Conservation (phyloP, 1,284 basidiomycete genomes). For the Sporisorium graminicola region DNA sequence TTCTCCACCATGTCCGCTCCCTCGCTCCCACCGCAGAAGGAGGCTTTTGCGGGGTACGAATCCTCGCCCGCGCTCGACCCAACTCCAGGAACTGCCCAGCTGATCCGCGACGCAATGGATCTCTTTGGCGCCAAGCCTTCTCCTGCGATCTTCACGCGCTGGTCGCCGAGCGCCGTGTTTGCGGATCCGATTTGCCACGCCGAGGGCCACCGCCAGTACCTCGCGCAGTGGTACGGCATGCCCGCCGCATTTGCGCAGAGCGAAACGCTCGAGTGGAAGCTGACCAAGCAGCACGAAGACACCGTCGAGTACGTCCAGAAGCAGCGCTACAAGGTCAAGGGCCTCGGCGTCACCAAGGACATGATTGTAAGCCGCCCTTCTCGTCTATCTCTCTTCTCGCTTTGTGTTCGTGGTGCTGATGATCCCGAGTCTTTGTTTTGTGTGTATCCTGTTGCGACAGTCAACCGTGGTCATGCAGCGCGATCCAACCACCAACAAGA, state of each 20-base stretch:
- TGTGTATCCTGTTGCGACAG: not conserved
- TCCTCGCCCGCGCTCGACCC: constrained; percentile 14
- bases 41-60: constrained; percentile 7
- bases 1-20: constrained; percentile 27
- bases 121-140: constrained; percentile 76
- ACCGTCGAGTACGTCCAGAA: constrained; percentile 76
- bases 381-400: not conserved
- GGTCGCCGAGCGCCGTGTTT: constrained; percentile 75
- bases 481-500: constrained; percentile 75
- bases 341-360: constrained; percentile 73
- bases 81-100: not conserved
- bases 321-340: constrained; percentile 74
- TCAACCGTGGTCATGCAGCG: constrained; percentile 76
- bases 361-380: constrained; percentile 72
- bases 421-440: not conserved
- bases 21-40: constrained; percentile 5
- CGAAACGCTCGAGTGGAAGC: constrained; percentile 73
- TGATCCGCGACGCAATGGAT: constrained; percentile 53
- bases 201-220: constrained; percentile 22
- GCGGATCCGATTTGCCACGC: constrained; percentile 71
- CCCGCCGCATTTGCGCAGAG: constrained; percentile 75
- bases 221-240: constrained; percentile 76
- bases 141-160: constrained; percentile 75
- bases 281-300: constrained; percentile 74
- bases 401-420: too few relatives aligned